phyloP scores from a whole-genome alignment of 2,329 filamentous ascomycete species.

The Lecanosticta acicola region DNA sequence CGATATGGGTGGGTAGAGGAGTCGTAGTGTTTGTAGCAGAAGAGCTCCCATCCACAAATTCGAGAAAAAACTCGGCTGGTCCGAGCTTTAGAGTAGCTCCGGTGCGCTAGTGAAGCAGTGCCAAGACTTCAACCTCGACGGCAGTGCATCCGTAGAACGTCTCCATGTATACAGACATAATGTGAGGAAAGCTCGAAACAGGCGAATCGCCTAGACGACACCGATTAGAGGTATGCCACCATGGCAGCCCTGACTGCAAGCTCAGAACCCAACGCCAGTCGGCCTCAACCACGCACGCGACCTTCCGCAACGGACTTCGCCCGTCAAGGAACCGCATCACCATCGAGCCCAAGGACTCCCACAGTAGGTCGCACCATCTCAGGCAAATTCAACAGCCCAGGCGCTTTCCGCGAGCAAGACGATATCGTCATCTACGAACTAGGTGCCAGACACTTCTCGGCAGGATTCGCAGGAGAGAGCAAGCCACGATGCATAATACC shows the following conservation, averaged over 20 bases:
- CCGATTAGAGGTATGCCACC: background rate
- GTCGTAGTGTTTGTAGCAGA: too few relatives aligned
- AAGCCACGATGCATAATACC: slow-evolving; percentile 63
- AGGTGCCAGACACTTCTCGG: slow-evolving; percentile 69
- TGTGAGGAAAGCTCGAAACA: background rate
- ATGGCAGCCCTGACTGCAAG: slow-evolving; percentile 18
- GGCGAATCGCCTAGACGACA: background rate
- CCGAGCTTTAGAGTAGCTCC: background rate
- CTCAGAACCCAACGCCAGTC: slow-evolving; percentile 14
- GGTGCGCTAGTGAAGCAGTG: background rate
- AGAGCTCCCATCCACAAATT: too few relatives aligned
- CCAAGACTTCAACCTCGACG: background rate
- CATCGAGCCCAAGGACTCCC: slow-evolving; percentile 31
- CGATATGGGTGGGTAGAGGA: background rate
- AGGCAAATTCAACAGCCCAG: slow-evolving; percentile 54
- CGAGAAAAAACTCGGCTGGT: background rate
- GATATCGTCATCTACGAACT: slow-evolving; percentile 79
- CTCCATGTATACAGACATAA: too few relatives aligned
- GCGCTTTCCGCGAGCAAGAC: slow-evolving; percentile 65
- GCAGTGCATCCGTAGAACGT: too few relatives aligned
- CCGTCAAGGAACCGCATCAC: slow-evolving; percentile 8
- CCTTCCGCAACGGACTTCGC: slow-evolving; percentile 10
- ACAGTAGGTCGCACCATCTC: slow-evolving; percentile 56
- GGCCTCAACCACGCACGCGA: slow-evolving; percentile 17
- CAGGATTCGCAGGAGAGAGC: slow-evolving; percentile 81